A percentile compares a stretch with the other conserved stretches of the same genome.
These are phyloP conservation scores for Astragalus glycyphyllos DNA, from an alignment of 306 rosid genomes.

Conservation along the genomic window DNA sequence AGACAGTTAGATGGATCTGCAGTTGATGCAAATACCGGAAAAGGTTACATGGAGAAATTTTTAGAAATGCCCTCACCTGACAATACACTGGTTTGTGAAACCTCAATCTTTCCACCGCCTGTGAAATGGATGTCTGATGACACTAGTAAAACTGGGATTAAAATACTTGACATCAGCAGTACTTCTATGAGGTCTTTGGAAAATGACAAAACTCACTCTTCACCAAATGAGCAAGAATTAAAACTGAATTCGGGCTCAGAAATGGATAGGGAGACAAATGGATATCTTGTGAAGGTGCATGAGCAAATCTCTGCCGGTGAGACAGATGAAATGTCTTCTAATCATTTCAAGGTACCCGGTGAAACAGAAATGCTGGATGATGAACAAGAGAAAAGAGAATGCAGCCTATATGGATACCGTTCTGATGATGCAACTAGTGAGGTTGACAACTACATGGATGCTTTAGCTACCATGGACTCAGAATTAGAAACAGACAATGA, in stretches of 20 bases:
- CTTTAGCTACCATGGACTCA: constrained; percentile 74
- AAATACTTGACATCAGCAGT: constrained; percentile 71
- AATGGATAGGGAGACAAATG: constrained; percentile 39
- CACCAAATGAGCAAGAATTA: constrained; percentile 54
- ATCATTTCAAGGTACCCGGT: constrained; percentile 44
- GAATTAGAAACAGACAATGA: constrained; percentile 77
- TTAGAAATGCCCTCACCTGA: constrained; percentile 68
- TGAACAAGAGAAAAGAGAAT: constrained; percentile 58
- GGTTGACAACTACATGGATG: constrained; percentile 88
- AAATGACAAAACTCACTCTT: constrained; percentile 58
- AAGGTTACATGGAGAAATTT: constrained; percentile 84
- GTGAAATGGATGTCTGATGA: constrained; percentile 49
- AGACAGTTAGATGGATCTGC: constrained; percentile 70
- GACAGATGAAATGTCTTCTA: constrained; percentile 51
- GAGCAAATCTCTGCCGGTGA: constrained; percentile 50
- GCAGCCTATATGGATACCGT: constrained; percentile 55
- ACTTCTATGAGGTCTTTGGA: constrained; percentile 57
- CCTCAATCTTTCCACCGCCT: constrained; percentile 54
- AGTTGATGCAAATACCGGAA: constrained; percentile 64
- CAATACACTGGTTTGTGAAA: constrained; percentile 62
- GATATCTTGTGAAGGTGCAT: constrained; percentile 51
- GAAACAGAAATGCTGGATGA: constrained; percentile 51
- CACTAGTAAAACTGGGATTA: constrained; percentile 62
- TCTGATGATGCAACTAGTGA: constrained; percentile 80
- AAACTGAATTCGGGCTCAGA: constrained; percentile 49